Evolutionary conservation across 1,139 yeast species (phyloP).

Genomic region (Pichia sp.): DNA sequence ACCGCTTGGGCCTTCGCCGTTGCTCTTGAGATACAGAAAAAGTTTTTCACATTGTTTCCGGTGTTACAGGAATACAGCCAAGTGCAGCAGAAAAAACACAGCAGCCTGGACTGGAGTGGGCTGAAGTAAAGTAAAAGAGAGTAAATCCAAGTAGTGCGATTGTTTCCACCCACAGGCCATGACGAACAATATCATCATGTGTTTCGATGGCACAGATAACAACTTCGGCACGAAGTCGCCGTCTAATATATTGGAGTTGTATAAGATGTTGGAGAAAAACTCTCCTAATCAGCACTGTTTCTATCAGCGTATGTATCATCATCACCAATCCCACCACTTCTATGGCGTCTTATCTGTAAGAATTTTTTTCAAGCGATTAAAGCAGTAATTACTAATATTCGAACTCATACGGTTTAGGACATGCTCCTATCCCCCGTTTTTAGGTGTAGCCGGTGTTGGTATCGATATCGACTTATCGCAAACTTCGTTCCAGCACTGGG

Average conservation of each 20-base stretch:
- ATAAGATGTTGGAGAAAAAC: slow-evolving; percentile 47
- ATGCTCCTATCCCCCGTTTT: background rate
- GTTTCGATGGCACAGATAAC: slow-evolving; percentile 61
- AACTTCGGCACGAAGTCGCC: slow-evolving; percentile 54
- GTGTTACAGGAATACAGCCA: too few species aligned
- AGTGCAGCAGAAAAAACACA: too few species aligned
- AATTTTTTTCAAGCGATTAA: background rate
- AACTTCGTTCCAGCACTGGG: slow-evolving; percentile 15
- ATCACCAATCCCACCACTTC: background rate
- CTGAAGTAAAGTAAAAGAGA: background rate
- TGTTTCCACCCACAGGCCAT: background rate
- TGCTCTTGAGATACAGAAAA: background rate
- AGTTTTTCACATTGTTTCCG: too few species aligned
- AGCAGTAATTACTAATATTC: background rate
- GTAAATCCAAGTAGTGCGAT: background rate
- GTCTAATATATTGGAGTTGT: slow-evolving; percentile 53
- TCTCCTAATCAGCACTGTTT: slow-evolving; percentile 44
- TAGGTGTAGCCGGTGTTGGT: slow-evolving; percentile 49
- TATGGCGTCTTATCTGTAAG: too few species aligned
- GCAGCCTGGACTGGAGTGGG: background rate
- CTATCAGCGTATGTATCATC: slow-evolving; percentile 43
- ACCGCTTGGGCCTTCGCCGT: background rate
- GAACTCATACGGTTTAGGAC: background rate
- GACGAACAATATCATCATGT: slow-evolving; percentile 43
- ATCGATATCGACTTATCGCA: slow-evolving; percentile 42